Evolutionary conservation across 306 rosid genomes (phyloP), one percentile per base, ranked within the genome.

Genomic region (Hippophae tibetana): DNA sequence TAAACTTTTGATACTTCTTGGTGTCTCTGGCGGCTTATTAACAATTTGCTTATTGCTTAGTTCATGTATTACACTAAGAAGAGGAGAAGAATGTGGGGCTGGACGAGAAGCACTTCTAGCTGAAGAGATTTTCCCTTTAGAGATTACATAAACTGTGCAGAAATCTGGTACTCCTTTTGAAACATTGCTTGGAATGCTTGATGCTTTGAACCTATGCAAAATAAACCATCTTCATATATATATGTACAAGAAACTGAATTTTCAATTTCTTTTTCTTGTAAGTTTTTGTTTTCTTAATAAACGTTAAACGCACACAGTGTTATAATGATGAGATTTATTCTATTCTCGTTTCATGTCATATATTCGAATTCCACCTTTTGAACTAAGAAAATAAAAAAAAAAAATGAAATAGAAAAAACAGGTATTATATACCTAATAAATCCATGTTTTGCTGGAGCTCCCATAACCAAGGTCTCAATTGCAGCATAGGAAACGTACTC

Each of bases 401-500:
- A 13, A 13, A 18, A 49, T 12, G 23, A 14, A 48, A 48, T 48
- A 11, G 14, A 47, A 9, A 9, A 9, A 9, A 9, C 13, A 5
- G 42, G 41, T 50, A 45, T 56, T 26, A 11, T 44, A 51, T 74
- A 86, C 99, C 97, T 73, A 11, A 93, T 93, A 72, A 93, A 89
- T 13, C 90, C 90, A 77, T 86, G 99, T 64, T 72, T 86, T 43
- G 86, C 10, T 0, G 97, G 69, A 58, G 86, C 80, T 44, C 97
- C 99, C 48, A 93, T 47, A 64, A 93, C 85, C 82, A 88, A 60
- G 61, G 74, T 80, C 61, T 86, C 94, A 23, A 93, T 86, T 13
- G 97, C 99, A 66, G 89, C 86, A 48, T 77, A 71, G 13, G 94
- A 80, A 68, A 68, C 76, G 70, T 86, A 93, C 70, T 93, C 97